Evolutionary conservation across 106 monocot species (phyloP).

Genomic region (Allium cepa): DNA sequence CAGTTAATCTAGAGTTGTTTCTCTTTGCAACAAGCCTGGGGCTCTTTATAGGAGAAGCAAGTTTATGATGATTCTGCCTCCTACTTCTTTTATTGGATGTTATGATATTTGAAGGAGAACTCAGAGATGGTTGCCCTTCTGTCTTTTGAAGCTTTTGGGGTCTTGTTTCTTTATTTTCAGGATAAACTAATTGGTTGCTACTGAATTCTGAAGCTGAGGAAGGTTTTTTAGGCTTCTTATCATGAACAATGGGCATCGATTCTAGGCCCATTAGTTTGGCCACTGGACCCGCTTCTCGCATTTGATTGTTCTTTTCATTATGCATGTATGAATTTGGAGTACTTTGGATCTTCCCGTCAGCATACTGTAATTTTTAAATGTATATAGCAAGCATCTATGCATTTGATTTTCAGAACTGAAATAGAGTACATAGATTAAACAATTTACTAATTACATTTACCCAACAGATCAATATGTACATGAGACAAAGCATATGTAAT

Average conservation of each 20-base stretch:
- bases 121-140: slow-evolving; percentile 4
- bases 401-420: too few relatives aligned
- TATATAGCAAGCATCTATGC: too few relatives aligned
- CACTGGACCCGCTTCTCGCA: slow-evolving; percentile 45
- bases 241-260: slow-evolving; percentile 44
- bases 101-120: not conserved
- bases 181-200: slow-evolving; percentile 6
- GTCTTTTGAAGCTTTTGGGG: slow-evolving; percentile 75
- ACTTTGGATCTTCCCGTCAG: slow-evolving; percentile 49
- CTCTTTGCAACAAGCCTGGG: slow-evolving; percentile 45
- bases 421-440: too few relatives aligned
- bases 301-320: slow-evolving; percentile 5
- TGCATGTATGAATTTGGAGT: slow-evolving; percentile 27
- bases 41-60: slow-evolving; percentile 48
- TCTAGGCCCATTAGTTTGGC: slow-evolving; percentile 96
- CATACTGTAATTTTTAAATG: slow-evolving; percentile 18
- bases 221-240: slow-evolving; percentile 41
- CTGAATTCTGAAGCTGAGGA: slow-evolving; percentile 22
- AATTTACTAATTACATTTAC: too few relatives aligned
- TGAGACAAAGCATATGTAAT: too few relatives aligned
- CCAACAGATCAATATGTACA: too few relatives aligned
- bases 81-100: slow-evolving; percentile 1
- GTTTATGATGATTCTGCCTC: slow-evolving; percentile 42
- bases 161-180: slow-evolving; percentile 20
- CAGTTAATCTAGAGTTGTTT: slow-evolving; percentile 43